phyloP scores from a whole-genome alignment of 208 protist genomes.

The Acanthamoeba lenticulata region DNA sequence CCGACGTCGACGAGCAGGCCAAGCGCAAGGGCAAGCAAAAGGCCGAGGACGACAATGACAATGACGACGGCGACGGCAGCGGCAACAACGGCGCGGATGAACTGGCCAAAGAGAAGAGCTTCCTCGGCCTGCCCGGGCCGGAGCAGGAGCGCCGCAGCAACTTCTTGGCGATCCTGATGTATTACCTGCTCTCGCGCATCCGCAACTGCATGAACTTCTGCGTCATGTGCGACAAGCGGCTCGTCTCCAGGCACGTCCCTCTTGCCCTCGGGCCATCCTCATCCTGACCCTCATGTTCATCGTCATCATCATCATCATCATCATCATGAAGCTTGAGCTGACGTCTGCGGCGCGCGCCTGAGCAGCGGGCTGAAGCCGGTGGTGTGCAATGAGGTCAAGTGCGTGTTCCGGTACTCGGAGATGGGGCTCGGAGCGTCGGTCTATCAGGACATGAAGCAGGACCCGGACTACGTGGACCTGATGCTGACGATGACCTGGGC shows the following conservation, averaged over 20 bases:
- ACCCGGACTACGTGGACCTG: slow-evolving; percentile 76
- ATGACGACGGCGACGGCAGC: not conserved
- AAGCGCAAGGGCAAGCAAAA: not conserved
- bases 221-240: slow-evolving; percentile 78
- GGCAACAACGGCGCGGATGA: not conserved
- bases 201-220: slow-evolving; percentile 72
- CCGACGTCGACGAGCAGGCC: not conserved
- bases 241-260: slow-evolving; percentile 65
- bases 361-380: slow-evolving; percentile 70
- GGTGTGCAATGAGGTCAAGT: slow-evolving; percentile 77
- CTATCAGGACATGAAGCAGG: slow-evolving; percentile 33
- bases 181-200: slow-evolving; percentile 73
- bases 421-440: slow-evolving; percentile 66
- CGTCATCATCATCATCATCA: not conserved
- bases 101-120: too few species aligned
- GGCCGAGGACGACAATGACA: not conserved
- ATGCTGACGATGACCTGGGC: slow-evolving; percentile 68
- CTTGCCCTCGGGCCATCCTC: not conserved
- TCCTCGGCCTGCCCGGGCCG: not conserved
- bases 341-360: not conserved
- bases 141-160: not conserved
- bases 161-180: slow-evolving; percentile 69
- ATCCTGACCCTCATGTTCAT: too few species aligned
- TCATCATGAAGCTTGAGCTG: too few species aligned
- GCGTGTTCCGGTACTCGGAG: slow-evolving; percentile 76